Base-by-base conservation (phyloP, 306 rosid species). In the Gillenia trifoliata region DNA sequence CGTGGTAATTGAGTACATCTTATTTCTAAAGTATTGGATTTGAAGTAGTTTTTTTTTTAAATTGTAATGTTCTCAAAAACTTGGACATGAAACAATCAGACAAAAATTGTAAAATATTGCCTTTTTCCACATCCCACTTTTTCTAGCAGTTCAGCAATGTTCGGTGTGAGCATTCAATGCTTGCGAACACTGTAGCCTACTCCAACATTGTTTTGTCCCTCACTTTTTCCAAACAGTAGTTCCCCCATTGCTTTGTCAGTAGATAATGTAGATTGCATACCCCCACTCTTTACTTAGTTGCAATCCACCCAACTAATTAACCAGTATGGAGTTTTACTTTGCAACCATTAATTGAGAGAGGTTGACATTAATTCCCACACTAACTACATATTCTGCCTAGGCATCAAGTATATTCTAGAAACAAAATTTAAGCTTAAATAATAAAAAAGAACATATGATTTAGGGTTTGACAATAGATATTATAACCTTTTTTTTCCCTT, bases 251-350 rank as follows among this genome's bases (percentile, higher is more conserved):
- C 93, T 90, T 88, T 86, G 86, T 75, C 79, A 40, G 66, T 75
- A 75, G 86, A 88, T 82, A 85, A 85, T 77, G 79, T 78, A 63
- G 91, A 83, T 85, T 83, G 90, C 91, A 85, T 78, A 83, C 86
- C 86, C 90, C 87, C 89, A 78, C 90, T 79, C 83, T 78, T 57
- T 61, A 82, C 78, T 86, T 71, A 81, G 89, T 90, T 88, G 84
- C 90, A 85, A 83, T 82, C 79, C 91, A 88, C 87, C 85, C 88
- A 88, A 85, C 33, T 50, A 29, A 88, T 55, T 55, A 55, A 8
- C 60, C 28, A 15, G 20, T n/a, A 8, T 11, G 26, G 11, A 55
- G 60, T 20, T n/a, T n/a, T n/a, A 55, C 12, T n/a, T 55, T 1
- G 23, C 60, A 55, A 47, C 52, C 60, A 55, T 22, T n/a, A 55